phyloP scores from a whole-genome alignment of 148 eudicot genomes.

The Persicaria tinctoria region DNA sequence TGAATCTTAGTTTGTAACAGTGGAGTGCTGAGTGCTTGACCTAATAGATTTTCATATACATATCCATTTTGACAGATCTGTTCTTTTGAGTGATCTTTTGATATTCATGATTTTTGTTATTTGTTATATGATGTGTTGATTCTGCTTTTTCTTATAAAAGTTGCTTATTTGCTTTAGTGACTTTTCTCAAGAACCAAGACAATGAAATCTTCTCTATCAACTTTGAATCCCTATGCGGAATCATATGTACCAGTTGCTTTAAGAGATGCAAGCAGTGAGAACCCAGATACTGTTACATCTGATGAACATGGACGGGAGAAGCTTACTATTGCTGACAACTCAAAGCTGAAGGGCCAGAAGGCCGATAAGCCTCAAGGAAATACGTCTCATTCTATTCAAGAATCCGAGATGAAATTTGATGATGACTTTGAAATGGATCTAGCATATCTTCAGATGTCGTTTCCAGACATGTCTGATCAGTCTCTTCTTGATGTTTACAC shows the following conservation, averaged over 20 bases:
- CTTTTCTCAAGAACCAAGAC: constrained; percentile 4
- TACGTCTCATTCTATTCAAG: neutral
- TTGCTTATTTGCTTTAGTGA: neutral
- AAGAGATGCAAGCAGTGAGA: constrained; percentile 30
- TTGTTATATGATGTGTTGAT: neutral
- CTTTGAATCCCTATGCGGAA: constrained; percentile 71
- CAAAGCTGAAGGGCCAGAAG: constrained; percentile 33
- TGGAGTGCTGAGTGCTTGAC: neutral
- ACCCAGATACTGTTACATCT: constrained; percentile 22
- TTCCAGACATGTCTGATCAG: constrained; percentile 72
- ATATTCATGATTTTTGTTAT: neutral
- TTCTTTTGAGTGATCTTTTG: neutral
- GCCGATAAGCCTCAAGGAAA: constrained; percentile 25
- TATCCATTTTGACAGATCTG: neutral
- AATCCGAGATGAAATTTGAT: constrained; percentile 27
- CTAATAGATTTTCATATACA: neutral
- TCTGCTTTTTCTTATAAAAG: neutral
- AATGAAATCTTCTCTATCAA: constrained; percentile 56
- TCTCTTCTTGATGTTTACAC: constrained; percentile 66
- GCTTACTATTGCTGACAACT: constrained; percentile 17
- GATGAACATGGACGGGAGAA: constrained; percentile 5
- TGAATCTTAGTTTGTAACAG: neutral
- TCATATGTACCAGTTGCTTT: constrained; percentile 62
- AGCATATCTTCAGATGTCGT: constrained; percentile 74
- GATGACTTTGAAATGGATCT: constrained; percentile 71